A percentile compares a stretch with the other conserved stretches of the same genome.
Conservation (phyloP, 306 rosid species). For the Hippophae tibetana region DNA sequence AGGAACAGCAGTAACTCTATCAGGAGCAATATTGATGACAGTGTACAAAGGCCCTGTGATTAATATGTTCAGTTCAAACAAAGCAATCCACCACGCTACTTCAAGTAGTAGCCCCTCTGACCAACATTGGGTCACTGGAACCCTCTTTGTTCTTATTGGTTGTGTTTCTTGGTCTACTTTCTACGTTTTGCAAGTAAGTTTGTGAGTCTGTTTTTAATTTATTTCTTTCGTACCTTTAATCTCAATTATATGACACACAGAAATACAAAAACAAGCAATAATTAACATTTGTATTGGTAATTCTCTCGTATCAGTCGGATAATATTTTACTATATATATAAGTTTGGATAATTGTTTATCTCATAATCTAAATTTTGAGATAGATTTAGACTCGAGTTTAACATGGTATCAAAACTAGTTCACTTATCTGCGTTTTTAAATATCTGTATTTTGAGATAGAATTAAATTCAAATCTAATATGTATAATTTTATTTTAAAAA, state of each 20-base stretch:
- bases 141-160: slow-evolving; percentile 49
- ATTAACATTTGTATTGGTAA: no score
- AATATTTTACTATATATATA: no score
- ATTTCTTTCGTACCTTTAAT: not conserved
- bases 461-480: no score
- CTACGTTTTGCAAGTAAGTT: slow-evolving; percentile 46
- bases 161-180: slow-evolving; percentile 62
- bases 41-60: slow-evolving; percentile 66
- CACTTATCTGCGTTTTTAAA: no score
- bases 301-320: no score
- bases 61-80: slow-evolving; percentile 23
- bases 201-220: not conserved
- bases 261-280: not conserved
- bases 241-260: not conserved
- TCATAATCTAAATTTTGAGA: no score
- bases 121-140: slow-evolving; percentile 43
- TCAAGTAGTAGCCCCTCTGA: slow-evolving; percentile 11
- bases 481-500: no score
- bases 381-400: no score
- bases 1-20: slow-evolving; percentile 40
- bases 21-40: slow-evolving; percentile 61
- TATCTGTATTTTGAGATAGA: no score
- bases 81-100: slow-evolving; percentile 7
- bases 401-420: no score
- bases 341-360: no score